Conservation (phyloP, 2,329 filamentous ascomycete genomes). For the Epichloe sibirici region DNA sequence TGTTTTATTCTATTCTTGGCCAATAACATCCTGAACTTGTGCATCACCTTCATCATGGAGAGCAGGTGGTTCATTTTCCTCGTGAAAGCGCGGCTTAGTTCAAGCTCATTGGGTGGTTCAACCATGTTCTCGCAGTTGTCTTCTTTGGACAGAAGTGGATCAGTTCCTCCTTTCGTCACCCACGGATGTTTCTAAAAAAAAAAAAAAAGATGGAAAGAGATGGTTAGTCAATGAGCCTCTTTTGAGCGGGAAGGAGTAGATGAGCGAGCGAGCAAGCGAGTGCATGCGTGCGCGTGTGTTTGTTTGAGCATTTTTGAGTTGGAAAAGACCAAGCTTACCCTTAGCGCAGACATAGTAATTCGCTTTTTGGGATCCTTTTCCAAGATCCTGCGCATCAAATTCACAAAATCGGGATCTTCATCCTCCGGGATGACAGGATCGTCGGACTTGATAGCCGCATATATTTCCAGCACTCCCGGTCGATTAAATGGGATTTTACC, state of each 20-base stretch:
- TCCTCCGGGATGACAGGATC: slow-evolving; percentile 48
- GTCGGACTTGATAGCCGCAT: slow-evolving; percentile 73
- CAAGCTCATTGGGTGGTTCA: slow-evolving; percentile 75
- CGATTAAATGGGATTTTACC: slow-evolving; percentile 80
- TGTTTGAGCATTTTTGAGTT: neutral
- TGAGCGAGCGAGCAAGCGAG: neutral
- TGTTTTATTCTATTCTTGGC: slow-evolving; percentile 15
- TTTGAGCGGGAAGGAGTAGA: neutral
- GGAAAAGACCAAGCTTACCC: slow-evolving; percentile 43
- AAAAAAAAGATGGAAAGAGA: neutral
- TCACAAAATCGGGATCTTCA: slow-evolving; percentile 55
- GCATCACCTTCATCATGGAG: slow-evolving; percentile 83
- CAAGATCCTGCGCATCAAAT: slow-evolving; percentile 62
- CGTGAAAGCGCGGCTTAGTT: slow-evolving; percentile 84
- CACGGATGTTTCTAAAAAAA: slow-evolving; percentile 66
- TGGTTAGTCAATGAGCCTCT: neutral
- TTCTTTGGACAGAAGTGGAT: slow-evolving; percentile 65
- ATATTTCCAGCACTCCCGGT: slow-evolving; percentile 69
- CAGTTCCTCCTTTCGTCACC: slow-evolving; percentile 72
- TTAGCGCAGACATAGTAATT: slow-evolving; percentile 69
- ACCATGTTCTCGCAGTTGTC: slow-evolving; percentile 78
- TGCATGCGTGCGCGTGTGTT: neutral
- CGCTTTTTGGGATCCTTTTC: slow-evolving; percentile 77
- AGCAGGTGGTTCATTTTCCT: slow-evolving; percentile 77
- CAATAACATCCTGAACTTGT: slow-evolving; percentile 74